Base-by-base conservation (phyloP, 2,329 filamentous ascomycete genomes). In the Neonectria punicea region DNA sequence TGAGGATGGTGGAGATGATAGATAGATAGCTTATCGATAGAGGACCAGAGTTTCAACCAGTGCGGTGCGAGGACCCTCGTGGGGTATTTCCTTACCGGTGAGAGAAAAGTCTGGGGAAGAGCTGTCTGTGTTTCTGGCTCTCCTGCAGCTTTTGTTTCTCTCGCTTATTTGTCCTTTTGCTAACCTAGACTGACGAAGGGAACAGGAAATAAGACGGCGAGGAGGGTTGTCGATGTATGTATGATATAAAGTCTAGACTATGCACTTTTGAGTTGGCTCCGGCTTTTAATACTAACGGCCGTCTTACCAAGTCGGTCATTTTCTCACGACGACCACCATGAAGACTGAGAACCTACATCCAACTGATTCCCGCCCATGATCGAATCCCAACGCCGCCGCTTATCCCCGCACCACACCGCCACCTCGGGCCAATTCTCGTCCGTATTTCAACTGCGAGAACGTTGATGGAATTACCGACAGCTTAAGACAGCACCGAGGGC, bases 381-480 rank as follows among this genome's bases (percentile, higher is more conserved):
- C 47, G 32, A 50, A 50, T 50, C 22, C 22, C 22, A 25, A 25
- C 47, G 7, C 8, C 16, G 14, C 47, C 14, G 13, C 5, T 22
- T 11, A 16, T 50, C 16, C 47, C 47, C 47, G 34, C 47, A 18
- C 46, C 25, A 25, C 43, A 25, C 22, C 22, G 22, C 22, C n/a
- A 34, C 14, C 44, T 51, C 61, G 55, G 61, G 16, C 49, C 36
- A 50, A 63, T 22, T 58, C 53, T 50, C 53, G 30, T 30, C 53
- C 53, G 53, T 30, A 56, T 46, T 47, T 25, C 53, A 36, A 56
- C 25, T 5, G 10, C 47, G 16, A 2, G 9, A n/a, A 2, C 13
- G 5, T 10, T 28, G 14, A 6, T 18, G 25, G 16, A 50, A 32
- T 14, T 2, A 16, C n/a, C 32, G 25, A 30, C 16, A 32, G 11